These are phyloP conservation scores for Phaffomyces opuntiae DNA, from an alignment of 805 yeast species.

Conservation along the genomic window DNA sequence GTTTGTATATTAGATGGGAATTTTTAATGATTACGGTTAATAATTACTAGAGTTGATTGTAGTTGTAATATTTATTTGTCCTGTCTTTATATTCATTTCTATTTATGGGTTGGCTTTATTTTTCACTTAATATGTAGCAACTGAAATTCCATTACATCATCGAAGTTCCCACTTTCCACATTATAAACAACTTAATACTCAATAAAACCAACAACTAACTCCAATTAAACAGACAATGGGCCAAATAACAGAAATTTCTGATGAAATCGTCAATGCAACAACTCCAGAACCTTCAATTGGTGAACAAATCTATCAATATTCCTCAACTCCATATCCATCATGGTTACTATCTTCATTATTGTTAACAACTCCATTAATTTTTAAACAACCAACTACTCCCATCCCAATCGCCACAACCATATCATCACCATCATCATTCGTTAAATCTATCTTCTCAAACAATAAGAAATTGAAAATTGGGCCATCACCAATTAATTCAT, in stretches of 20 bases:
- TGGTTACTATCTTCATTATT: conserved; percentile 33
- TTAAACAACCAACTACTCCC: conserved; percentile 22
- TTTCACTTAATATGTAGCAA: too few species aligned
- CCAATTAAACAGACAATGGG: conserved; percentile 10
- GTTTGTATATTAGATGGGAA: conserved; percentile 22
- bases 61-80: background rate
- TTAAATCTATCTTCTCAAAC: background rate
- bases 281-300: conserved; percentile 9
- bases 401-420: conserved; percentile 5
- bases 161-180: background rate
- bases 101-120: too few species aligned
- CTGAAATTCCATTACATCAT: background rate
- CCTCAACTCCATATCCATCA: conserved; percentile 42
- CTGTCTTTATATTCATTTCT: too few species aligned
- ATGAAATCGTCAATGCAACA: conserved; percentile 9
- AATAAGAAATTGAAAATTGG: conserved; percentile 20
- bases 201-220: too few species aligned
- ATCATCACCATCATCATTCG: background rate
- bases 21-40: conserved; percentile 5
- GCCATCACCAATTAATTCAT: conserved; percentile 31
- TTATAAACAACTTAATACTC: background rate
- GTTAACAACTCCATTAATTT: conserved; percentile 30
- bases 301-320: conserved; percentile 24
- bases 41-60: conserved; percentile 1
- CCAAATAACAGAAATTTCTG: conserved; percentile 19